Evolutionary conservation across 257 asterid species (phyloP).

Genomic region (Avicennia marina): DNA sequence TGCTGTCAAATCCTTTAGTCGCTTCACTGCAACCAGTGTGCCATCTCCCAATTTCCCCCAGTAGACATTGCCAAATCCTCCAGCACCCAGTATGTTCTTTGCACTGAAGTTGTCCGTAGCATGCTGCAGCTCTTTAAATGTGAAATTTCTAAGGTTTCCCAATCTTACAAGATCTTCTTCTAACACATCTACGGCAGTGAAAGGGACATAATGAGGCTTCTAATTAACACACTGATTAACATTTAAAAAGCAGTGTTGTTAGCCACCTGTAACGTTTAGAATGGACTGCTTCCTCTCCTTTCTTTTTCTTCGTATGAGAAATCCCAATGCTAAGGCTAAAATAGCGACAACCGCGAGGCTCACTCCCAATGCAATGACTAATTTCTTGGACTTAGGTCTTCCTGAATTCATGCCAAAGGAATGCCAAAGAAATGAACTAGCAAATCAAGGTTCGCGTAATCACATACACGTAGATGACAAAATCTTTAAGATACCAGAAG

Average conservation of each 20-base stretch:
- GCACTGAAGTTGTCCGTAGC: slow-evolving; percentile 77
- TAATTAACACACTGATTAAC: not conserved
- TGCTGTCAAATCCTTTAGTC: slow-evolving; percentile 76
- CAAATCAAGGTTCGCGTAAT: not conserved
- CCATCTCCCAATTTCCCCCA: slow-evolving; percentile 68
- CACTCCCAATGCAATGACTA: slow-evolving; percentile 68
- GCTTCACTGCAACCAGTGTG: slow-evolving; percentile 70
- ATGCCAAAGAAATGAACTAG: not conserved
- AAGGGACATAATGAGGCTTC: not conserved
- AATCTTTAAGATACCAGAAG: slow-evolving; percentile 44
- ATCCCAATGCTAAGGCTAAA: slow-evolving; percentile 27
- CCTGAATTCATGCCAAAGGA: slow-evolving; percentile 26
- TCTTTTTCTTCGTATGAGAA: slow-evolving; percentile 52
- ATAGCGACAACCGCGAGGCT: slow-evolving; percentile 49
- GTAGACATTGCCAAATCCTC: slow-evolving; percentile 94
- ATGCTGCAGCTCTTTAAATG: slow-evolving; percentile 81
- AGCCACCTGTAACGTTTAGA: slow-evolving; percentile 52
- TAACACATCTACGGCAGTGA: slow-evolving; percentile 47
- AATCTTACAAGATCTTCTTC: slow-evolving; percentile 66
- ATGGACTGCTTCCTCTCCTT: slow-evolving; percentile 48
- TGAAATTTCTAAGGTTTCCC: slow-evolving; percentile 70
- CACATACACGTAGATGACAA: too few relatives aligned
- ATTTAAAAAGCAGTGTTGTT: not conserved
- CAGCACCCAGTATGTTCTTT: slow-evolving; percentile 84
- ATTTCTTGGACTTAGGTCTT: slow-evolving; percentile 43